Evolutionary conservation across 305 asterid species (phyloP), one percentile per base, ranked within the genome.

Genomic region (Ajuga reptans): DNA sequence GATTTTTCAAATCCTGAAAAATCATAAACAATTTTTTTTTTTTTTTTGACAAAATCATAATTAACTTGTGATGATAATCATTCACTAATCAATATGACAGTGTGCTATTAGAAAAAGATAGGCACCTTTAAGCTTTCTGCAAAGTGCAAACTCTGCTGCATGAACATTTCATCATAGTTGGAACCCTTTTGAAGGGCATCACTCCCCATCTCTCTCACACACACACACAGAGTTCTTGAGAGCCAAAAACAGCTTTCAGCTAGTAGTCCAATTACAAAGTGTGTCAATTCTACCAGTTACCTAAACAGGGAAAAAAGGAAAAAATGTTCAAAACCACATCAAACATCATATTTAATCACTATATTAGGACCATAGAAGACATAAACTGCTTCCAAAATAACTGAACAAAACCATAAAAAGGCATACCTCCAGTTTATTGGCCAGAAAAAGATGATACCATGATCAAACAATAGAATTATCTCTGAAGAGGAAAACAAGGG

Each of bases 91-190:
- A 29, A 0, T n/a, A n/a, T 21, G 27, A 21, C 2, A 21, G 27
- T 2, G 27, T 21, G 27, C 27, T 24, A 29, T 16, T 17, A 7
- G 0, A 11, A 52, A 14, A 2, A 49, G 47, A 57, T 39, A 57
- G 43, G 10, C 64, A 84, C 97, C 93, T 84, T 89, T 60, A 89
- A 78, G 79, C 91, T 87, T 66, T 87, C 91, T 34, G 88, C 79
- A 77, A 91, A 89, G 53, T 79, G 79, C 78, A 84, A 80, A 71
- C 79, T 82, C 14, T 76, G 76, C 49, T 83, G 89, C 84, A 83
- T 84, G 76, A 80, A 75, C 47, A 81, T 79, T 80, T 89, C 97
- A 78, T 88, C 94, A 72, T 65, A 83, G 74, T 80, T 87, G 60
- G 92, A 77, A 76, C 78, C 73, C 67, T 55, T 65, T 58, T 49